phyloP scores from a whole-genome alignment of 331 rosid genomes.

The Rhamnella rubrinervis region DNA sequence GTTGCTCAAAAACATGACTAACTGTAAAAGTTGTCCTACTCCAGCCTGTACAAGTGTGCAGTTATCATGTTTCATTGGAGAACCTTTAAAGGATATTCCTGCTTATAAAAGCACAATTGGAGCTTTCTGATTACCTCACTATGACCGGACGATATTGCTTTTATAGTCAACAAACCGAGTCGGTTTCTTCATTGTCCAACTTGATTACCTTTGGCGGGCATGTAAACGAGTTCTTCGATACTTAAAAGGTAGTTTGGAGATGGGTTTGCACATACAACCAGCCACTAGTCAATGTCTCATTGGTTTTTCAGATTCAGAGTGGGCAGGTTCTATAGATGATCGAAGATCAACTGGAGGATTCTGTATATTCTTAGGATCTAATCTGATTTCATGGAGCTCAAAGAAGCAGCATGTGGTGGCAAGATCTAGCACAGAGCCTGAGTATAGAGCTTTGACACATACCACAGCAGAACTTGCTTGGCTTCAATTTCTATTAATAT shows the following conservation, averaged over 20 bases:
- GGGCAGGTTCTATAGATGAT: neutral
- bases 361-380: neutral
- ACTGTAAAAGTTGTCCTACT: neutral
- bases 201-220: neutral
- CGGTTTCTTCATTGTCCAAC: neutral
- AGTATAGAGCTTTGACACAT: neutral
- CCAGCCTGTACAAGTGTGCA: neutral
- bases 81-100: neutral
- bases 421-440: neutral
- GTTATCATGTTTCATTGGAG: neutral
- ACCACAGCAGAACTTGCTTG: neutral
- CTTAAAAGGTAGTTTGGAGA: neutral
- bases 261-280: neutral
- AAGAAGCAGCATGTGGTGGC: neutral
- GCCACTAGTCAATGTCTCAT: neutral
- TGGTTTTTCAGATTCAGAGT: neutral
- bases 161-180: neutral
- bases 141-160: neutral
- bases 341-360: neutral
- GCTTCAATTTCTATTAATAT: neutral
- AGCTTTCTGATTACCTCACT: neutral
- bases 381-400: neutral
- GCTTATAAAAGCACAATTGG: neutral
- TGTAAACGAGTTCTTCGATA: neutral
- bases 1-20: neutral